Conservation (phyloP, 257 asterid species). For the Solanum medicagineum region DNA sequence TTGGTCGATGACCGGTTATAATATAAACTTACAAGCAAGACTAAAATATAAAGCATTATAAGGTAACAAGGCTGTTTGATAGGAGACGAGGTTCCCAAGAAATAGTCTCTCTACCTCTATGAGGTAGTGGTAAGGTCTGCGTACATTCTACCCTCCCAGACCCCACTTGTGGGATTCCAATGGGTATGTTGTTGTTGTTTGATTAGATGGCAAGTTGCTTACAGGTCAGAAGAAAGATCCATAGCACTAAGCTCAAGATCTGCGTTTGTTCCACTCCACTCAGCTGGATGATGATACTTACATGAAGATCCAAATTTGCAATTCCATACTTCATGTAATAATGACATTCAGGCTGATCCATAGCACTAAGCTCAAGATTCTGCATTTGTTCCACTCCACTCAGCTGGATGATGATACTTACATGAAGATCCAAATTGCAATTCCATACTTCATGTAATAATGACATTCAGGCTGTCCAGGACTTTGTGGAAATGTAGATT, state of each 20-base stretch:
- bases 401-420: conserved; percentile 64
- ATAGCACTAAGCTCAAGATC: no score
- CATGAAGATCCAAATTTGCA: conserved; percentile 55
- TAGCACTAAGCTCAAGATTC: not conserved
- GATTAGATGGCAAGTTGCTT: no score
- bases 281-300: conserved; percentile 65
- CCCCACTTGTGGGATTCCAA: no score
- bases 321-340: conserved; percentile 52
- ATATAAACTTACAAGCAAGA: not conserved
- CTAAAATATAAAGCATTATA: not conserved
- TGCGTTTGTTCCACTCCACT: conserved; percentile 32
- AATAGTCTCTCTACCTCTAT: no score
- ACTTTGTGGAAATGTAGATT: conserved; percentile 43
- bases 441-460: conserved; percentile 53
- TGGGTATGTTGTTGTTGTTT: no score
- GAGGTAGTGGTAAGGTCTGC: no score
- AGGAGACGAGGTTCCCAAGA: no score
- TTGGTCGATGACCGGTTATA: not conserved
- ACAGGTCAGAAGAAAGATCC: no score
- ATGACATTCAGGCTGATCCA: conserved; percentile 47
- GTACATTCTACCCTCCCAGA: no score
- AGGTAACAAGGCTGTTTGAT: no score
- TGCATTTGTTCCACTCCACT: conserved; percentile 32
- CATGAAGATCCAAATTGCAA: conserved; percentile 54
- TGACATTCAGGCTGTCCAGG: conserved; percentile 72